Percentiles rank a stretch among this genome's conserved stretches.
Conservation (phyloP, 352 stramenopile species). For the Phytophthora tentaculata region DNA sequence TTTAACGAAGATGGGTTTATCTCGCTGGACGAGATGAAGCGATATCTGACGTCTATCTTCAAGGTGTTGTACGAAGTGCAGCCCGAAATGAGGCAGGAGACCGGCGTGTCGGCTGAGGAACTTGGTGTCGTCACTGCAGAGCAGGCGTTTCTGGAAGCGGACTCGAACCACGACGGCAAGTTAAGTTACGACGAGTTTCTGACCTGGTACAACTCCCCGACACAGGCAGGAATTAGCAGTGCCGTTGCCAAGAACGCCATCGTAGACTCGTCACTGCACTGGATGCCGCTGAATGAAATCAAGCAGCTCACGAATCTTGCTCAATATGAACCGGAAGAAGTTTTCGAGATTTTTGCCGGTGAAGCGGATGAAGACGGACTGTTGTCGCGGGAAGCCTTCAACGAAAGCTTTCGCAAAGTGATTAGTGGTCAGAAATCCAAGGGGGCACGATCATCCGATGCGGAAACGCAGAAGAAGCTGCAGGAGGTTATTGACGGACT, state of each 20-base stretch:
- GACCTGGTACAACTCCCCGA: constrained; percentile 83
- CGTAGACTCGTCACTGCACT: constrained; percentile 79
- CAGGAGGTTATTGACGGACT: constrained; percentile 66
- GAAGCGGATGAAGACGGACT: constrained; percentile 78
- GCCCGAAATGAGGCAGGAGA: constrained; percentile 69
- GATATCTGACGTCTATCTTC: constrained; percentile 89
- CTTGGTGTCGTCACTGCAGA: constrained; percentile 82
- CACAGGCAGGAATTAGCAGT: constrained; percentile 72
- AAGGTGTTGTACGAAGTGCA: constrained; percentile 89
- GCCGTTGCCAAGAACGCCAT: constrained; percentile 73
- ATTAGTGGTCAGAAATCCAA: constrained; percentile 47
- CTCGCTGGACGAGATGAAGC: constrained; percentile 86
- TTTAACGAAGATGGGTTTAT: constrained; percentile 89
- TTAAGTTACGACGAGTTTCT: constrained; percentile 90
- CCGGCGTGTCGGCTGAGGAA: constrained; percentile 73
- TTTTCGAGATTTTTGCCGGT: constrained; percentile 88
- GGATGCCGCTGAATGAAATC: constrained; percentile 84
- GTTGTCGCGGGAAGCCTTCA: constrained; percentile 77
- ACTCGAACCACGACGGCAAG: constrained; percentile 80
- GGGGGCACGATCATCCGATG: constrained; percentile 1
- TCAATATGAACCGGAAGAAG: constrained; percentile 77
- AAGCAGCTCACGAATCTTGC: constrained; percentile 85
- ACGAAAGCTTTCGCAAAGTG: constrained; percentile 79
- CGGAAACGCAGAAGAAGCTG: constrained; percentile 52
- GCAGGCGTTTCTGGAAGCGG: constrained; percentile 86